Conservation (phyloP, 306 rosid species). For the Heteromeles arbutifolia region DNA sequence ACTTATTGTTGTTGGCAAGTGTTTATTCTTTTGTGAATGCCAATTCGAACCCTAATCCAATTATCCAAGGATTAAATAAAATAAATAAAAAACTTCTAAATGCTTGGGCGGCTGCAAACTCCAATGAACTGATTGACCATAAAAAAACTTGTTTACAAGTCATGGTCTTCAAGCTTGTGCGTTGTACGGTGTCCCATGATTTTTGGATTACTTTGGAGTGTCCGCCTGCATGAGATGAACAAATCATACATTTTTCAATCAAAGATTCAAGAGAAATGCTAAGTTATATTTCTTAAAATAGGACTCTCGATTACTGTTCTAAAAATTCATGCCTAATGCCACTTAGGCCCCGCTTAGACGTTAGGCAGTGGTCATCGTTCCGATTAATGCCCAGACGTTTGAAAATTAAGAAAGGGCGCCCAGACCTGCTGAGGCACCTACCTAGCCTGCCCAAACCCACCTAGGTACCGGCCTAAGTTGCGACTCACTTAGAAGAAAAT, state of each 20-base stretch:
- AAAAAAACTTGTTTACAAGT: background rate
- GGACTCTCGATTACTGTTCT: too few relatives aligned
- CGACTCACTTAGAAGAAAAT: too few relatives aligned
- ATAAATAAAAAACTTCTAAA: background rate
- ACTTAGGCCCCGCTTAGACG: fast-evolving
- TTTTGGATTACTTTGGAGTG: background rate
- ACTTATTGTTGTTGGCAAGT: background rate
- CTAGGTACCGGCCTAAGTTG: too few relatives aligned
- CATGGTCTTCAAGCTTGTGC: background rate
- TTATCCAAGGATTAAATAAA: background rate
- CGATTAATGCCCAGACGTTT: fast-evolving
- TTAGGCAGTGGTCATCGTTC: fast-evolving
- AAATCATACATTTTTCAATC: background rate
- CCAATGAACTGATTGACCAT: background rate
- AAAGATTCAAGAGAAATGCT: too few relatives aligned
- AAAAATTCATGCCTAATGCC: too few relatives aligned
- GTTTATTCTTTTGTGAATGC: background rate
- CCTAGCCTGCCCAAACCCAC: fast-evolving
- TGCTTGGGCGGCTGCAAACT: background rate
- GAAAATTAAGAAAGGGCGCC: too few relatives aligned
- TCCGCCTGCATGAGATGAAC: background rate
- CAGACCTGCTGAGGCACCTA: fast-evolving
- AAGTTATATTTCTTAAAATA: too few relatives aligned
- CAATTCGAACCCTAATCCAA: background rate
- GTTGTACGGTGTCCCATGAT: background rate